Evolutionary conservation across 148 eudicot genomes (phyloP).

Genomic region (Cornus florida): DNA sequence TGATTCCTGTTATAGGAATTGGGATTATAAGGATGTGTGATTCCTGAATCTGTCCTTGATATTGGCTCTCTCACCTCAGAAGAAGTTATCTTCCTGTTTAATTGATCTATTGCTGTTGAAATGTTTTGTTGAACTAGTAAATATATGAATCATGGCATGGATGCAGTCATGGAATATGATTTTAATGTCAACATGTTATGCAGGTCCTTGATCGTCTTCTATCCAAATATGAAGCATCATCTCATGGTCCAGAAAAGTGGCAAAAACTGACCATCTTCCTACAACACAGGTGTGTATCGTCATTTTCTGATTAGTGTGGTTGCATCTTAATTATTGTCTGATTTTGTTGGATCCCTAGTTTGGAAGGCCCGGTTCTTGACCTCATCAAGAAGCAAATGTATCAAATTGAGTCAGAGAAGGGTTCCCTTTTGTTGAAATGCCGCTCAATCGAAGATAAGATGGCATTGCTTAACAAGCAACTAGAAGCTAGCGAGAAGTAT

Average conservation of each 20-base stretch:
- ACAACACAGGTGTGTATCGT: constrained; percentile 65
- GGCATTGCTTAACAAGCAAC: constrained; percentile 74
- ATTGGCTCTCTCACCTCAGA: neutral
- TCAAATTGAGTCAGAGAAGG: constrained; percentile 79
- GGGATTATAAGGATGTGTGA: neutral
- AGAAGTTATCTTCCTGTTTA: neutral
- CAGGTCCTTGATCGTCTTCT: constrained; percentile 80
- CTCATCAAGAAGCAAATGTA: constrained; percentile 85
- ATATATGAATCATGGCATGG: neutral
- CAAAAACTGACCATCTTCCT: constrained; percentile 61
- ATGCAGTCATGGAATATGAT: neutral
- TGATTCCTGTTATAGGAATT: neutral
- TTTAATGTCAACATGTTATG: neutral
- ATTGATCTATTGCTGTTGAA: neutral
- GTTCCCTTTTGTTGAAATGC: constrained; percentile 69
- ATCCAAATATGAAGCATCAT: constrained; percentile 70
- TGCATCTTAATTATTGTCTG: constrained; percentile 11
- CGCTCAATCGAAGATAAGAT: constrained; percentile 86
- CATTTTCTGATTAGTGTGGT: constrained; percentile 2
- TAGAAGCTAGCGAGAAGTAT: constrained; percentile 84
- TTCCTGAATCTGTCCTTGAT: neutral
- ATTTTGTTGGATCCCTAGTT: constrained; percentile 35
- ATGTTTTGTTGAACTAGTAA: neutral
- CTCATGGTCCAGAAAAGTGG: constrained; percentile 97
- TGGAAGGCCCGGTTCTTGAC: constrained; percentile 91